Percentiles rank a stretch among this genome's conserved stretches.
Evolutionary conservation across 345 rosid species (phyloP).

Genomic region (Eucalyptus regnans): DNA sequence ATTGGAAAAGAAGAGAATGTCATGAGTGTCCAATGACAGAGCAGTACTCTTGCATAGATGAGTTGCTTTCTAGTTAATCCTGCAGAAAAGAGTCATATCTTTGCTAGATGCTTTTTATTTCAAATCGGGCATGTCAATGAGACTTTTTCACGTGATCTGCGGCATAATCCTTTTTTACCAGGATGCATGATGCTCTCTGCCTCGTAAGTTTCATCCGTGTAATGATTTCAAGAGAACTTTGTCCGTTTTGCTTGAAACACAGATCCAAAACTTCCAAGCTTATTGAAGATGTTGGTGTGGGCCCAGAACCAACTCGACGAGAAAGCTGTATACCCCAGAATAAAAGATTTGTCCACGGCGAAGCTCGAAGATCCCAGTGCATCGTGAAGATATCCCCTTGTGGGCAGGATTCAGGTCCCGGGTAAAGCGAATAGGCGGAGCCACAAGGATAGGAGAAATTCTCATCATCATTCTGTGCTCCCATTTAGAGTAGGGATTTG

Average conservation of each 20-base stretch:
- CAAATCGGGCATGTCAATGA: background rate
- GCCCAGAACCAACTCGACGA: constrained; percentile 86
- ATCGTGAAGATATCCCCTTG: background rate
- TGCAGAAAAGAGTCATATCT: background rate
- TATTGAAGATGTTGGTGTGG: constrained; percentile 92
- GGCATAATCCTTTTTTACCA: background rate
- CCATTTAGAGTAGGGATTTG: background rate
- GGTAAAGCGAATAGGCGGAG: background rate
- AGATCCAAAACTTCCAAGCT: constrained; percentile 95
- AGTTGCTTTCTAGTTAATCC: background rate
- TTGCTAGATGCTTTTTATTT: background rate
- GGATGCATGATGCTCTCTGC: background rate
- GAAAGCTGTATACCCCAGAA: constrained; percentile 87
- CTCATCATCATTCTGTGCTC: background rate
- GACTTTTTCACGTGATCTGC: background rate
- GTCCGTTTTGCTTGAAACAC: background rate
- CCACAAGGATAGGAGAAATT: background rate
- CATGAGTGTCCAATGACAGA: background rate
- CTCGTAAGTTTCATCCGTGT: background rate
- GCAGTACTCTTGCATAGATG: background rate
- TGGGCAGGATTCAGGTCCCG: background rate
- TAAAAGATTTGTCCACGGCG: constrained; percentile 64
- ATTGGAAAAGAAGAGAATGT: background rate
- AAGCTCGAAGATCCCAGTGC: constrained; percentile 60
- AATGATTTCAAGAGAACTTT: background rate